Conservation (phyloP, 2,329 filamentous ascomycete genomes). For the Elsinoe ampelina region DNA sequence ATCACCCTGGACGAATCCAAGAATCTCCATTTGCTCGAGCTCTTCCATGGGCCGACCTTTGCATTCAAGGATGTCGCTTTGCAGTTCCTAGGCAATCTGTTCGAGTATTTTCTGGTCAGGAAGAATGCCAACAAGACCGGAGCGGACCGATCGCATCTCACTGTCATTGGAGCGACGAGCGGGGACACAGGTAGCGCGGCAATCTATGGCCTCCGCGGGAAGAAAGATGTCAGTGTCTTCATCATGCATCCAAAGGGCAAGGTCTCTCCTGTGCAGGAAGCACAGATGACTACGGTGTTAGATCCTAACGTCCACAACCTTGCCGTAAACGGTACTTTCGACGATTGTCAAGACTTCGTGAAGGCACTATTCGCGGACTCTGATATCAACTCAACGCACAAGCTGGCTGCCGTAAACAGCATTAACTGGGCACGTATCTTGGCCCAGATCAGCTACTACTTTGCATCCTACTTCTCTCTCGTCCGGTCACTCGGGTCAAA, state of each 20-base stretch:
- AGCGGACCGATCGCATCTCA: constrained; percentile 65
- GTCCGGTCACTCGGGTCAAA: constrained; percentile 48
- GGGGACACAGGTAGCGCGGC: constrained; percentile 89
- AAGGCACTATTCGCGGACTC: constrained; percentile 85
- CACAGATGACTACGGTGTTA: constrained; percentile 90
- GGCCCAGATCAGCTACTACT: constrained; percentile 96
- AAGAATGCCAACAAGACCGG: constrained; percentile 62
- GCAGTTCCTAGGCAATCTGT: constrained; percentile 93
- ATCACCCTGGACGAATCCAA: constrained; percentile 61
- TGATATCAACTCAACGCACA: constrained; percentile 70
- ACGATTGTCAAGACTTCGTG: constrained; percentile 95
- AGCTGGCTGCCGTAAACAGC: constrained; percentile 87
- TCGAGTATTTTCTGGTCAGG: constrained; percentile 74
- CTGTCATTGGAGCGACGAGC: constrained; percentile 77
- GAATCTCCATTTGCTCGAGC: constrained; percentile 77
- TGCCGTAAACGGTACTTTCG: constrained; percentile 81
- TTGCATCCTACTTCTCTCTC: constrained; percentile 84
- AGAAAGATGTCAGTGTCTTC: constrained; percentile 94
- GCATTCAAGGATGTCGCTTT: constrained; percentile 93
- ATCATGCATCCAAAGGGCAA: constrained; percentile 89
- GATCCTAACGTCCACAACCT: constrained; percentile 91
- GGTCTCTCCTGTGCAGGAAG: constrained; percentile 85
- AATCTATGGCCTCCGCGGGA: constrained; percentile 87
- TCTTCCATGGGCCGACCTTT: constrained; percentile 94
- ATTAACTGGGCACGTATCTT: constrained; percentile 96